Conservation (phyloP, 108 stramenopile genomes). For the Cyclotella choctawhatcheeana region DNA sequence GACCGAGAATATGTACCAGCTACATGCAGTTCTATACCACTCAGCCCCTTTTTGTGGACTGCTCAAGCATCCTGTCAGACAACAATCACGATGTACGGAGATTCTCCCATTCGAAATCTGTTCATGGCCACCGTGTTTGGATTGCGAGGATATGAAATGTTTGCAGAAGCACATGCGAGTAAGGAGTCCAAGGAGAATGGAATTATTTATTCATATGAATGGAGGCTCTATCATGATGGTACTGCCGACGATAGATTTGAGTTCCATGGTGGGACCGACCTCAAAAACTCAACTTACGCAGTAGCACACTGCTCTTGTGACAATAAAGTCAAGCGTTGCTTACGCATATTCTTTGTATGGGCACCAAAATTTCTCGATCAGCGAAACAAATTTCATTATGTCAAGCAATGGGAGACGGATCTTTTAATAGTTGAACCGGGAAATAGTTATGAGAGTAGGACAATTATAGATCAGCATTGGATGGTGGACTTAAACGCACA, state of each 20-base stretch:
- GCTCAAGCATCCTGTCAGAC: constrained; percentile 24
- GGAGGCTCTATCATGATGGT: constrained; percentile 20
- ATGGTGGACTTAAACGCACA: constrained; percentile 13
- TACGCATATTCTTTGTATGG: constrained; percentile 40
- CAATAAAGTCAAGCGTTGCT: constrained; percentile 18
- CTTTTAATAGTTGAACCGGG: constrained; percentile 41
- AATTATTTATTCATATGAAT: constrained; percentile 28
- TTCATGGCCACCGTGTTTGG: constrained; percentile 47
- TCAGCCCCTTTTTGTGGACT: constrained; percentile 38
- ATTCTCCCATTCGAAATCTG: constrained; percentile 42
- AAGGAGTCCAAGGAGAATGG: constrained; percentile 18
- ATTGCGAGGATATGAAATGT: constrained; percentile 23
- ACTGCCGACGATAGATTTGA: constrained; percentile 25
- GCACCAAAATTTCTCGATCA: constrained; percentile 35
- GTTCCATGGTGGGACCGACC: constrained; percentile 6
- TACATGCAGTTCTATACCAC: constrained; percentile 24
- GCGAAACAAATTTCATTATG: constrained; percentile 9
- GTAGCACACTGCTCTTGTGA: constrained; percentile 25
- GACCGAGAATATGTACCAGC: not conserved
- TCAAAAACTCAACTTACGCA: not conserved
- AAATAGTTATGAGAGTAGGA: constrained; percentile 18
- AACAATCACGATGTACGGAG: constrained; percentile 43
- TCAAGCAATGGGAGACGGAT: constrained; percentile 19
- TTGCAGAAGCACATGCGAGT: constrained; percentile 34
- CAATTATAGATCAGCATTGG: constrained; percentile 13